phyloP scores from a whole-genome alignment of 495 filamentous ascomycete genomes.

The Friedmanniomyces simplex region DNA sequence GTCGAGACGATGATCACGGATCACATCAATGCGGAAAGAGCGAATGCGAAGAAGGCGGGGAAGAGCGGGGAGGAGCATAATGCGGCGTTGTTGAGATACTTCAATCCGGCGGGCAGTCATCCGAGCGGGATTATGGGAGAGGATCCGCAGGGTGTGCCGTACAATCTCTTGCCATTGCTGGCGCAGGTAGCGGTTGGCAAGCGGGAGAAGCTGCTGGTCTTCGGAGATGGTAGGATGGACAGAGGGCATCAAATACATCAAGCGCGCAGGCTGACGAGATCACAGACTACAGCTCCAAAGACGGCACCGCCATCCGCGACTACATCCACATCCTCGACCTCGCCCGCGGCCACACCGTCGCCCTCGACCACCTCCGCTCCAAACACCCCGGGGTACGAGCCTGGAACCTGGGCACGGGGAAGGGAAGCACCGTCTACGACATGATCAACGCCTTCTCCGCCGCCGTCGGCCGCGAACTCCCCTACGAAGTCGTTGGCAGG shows the following conservation, averaged over 20 bases:
- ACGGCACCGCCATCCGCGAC: conserved; percentile 65
- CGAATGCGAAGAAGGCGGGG: conserved; percentile 68
- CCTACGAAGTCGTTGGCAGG: conserved; percentile 76
- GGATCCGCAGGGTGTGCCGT: conserved; percentile 90
- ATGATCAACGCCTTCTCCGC: conserved; percentile 91
- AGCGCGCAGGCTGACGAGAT: neutral
- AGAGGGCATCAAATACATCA: too few species aligned
- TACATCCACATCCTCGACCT: conserved; percentile 83
- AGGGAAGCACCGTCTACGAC: conserved; percentile 89
- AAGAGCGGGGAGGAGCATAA: conserved; percentile 78
- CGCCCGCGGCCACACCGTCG: conserved; percentile 77
- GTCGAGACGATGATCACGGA: conserved; percentile 89
- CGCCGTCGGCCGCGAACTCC: conserved; percentile 72
- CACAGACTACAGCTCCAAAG: conserved; percentile 74
- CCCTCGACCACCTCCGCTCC: conserved; percentile 81
- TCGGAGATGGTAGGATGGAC: conserved; percentile 66
- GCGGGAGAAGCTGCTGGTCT: conserved; percentile 87
- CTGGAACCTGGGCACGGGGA: conserved; percentile 94
- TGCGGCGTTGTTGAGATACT: conserved; percentile 86
- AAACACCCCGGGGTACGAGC: conserved; percentile 86
- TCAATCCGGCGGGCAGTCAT: conserved; percentile 93
- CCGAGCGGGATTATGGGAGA: conserved; percentile 97
- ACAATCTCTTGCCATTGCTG: conserved; percentile 87
- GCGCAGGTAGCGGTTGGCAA: conserved; percentile 97
- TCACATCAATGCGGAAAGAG: conserved; percentile 75